Evolutionary conservation across 1,139 yeast genomes (phyloP).

Genomic region (Yamadazyma trypodendri): DNA sequence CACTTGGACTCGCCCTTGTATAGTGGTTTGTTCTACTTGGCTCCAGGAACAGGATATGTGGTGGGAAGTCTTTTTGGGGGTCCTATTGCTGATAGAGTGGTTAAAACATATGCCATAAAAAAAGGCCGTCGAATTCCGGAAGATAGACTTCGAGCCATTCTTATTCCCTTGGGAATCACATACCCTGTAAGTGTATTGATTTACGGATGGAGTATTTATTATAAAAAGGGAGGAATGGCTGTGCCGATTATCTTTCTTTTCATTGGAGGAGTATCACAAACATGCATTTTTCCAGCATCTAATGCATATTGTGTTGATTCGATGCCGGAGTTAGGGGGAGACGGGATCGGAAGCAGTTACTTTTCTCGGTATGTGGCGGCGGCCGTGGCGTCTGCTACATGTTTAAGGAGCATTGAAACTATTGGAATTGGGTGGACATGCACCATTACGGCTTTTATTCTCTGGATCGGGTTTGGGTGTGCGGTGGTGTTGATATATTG

Average conservation of each 20-base stretch:
- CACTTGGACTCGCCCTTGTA: constrained; percentile 42
- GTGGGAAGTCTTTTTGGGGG: constrained; percentile 53
- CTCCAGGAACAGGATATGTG: constrained; percentile 53
- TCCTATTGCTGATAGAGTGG: constrained; percentile 45
- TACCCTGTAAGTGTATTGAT: constrained; percentile 42
- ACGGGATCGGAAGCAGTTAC: constrained; percentile 53
- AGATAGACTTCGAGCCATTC: constrained; percentile 44
- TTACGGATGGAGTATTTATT: constrained; percentile 53
- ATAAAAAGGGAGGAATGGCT: constrained; percentile 52
- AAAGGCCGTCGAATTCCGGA: constrained; percentile 50
- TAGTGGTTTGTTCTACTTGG: constrained; percentile 50
- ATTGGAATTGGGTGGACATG: constrained; percentile 57
- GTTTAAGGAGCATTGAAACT: constrained; percentile 38
- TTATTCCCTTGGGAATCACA: constrained; percentile 36
- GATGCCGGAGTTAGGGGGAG: constrained; percentile 52
- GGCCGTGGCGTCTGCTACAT: constrained; percentile 49
- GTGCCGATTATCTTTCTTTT: constrained; percentile 51
- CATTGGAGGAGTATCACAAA: constrained; percentile 48
- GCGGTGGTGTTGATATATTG: constrained; percentile 20
- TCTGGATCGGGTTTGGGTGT: constrained; percentile 26
- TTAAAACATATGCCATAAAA: constrained; percentile 39
- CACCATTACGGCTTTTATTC: constrained; percentile 36
- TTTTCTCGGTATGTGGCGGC: constrained; percentile 49
- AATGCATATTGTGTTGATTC: constrained; percentile 58
- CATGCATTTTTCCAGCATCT: constrained; percentile 47